Evolutionary conservation across 768 basidiomycete species (phyloP).

Genomic region (Filobasidium floriforme): DNA sequence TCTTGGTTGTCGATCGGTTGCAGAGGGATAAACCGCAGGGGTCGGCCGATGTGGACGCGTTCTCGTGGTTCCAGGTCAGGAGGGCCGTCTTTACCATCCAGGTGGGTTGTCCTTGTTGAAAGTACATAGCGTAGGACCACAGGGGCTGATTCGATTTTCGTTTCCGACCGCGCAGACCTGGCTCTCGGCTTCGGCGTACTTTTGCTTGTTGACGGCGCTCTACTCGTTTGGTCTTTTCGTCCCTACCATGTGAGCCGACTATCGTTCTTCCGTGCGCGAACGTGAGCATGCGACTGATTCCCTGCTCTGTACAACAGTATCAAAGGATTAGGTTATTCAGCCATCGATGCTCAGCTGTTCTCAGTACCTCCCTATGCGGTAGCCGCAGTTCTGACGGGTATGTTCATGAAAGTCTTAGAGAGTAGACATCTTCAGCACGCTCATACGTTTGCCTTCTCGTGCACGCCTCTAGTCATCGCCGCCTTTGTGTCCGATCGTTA

Average conservation of each 20-base stretch:
- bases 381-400: constrained; percentile 26
- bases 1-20: constrained; percentile 23
- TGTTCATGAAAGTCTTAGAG: neutral
- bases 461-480: constrained; percentile 22
- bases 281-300: neutral
- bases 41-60: constrained; percentile 21
- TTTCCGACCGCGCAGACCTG: too few relatives aligned
- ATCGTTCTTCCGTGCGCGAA: neutral
- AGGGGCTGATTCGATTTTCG: too few relatives aligned
- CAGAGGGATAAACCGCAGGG: constrained; percentile 20
- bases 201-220: constrained; percentile 30
- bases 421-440: neutral
- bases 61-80: constrained; percentile 27
- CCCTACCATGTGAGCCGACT: constrained; percentile 30
- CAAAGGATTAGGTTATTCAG: constrained; percentile 30
- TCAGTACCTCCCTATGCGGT: constrained; percentile 34
- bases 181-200: constrained; percentile 30
- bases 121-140: too few relatives aligned
- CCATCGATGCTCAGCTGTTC: constrained; percentile 31
- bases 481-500: constrained; percentile 30
- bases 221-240: constrained; percentile 35
- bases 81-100: constrained; percentile 24
- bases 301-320: neutral
- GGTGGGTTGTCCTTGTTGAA: too few relatives aligned
- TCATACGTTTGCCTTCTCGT: neutral